phyloP scores from a whole-genome alignment of 2,329 filamentous ascomycete genomes.

The Annulohypoxylon truncatum region DNA sequence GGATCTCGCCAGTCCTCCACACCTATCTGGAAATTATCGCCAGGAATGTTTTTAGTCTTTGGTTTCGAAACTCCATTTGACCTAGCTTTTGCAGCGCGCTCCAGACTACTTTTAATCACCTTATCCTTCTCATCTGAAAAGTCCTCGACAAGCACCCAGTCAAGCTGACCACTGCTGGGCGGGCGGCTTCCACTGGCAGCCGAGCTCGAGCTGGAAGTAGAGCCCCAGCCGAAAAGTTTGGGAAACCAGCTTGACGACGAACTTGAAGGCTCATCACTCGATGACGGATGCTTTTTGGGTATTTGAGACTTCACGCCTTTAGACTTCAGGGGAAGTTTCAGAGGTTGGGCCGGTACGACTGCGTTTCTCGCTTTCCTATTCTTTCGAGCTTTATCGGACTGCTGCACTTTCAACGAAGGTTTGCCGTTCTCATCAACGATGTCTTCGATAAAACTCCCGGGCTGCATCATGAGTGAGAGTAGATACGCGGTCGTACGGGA shows the following conservation, averaged over 20 bases:
- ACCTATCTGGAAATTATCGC: constrained; percentile 81
- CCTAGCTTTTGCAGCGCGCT: constrained; percentile 52
- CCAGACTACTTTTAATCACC: constrained; percentile 56
- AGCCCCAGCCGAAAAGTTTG: constrained; percentile 55
- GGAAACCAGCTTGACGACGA: constrained; percentile 58
- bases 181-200: constrained; percentile 68
- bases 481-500: constrained; percentile 94
- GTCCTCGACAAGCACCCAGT: constrained; percentile 77
- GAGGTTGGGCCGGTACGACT: constrained; percentile 43
- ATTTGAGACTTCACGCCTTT: constrained; percentile 43
- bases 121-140: constrained; percentile 68
- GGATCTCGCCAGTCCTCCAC: constrained; percentile 89
- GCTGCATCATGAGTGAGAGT: constrained; percentile 85
- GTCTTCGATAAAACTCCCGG: constrained; percentile 71
- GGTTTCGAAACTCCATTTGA: constrained; percentile 40
- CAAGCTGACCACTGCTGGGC: constrained; percentile 77
- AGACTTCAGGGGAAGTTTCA: constrained; percentile 46
- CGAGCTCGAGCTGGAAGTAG: constrained; percentile 46
- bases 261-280: constrained; percentile 40
- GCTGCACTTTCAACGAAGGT: constrained; percentile 64
- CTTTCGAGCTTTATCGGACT: constrained; percentile 56
- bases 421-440: constrained; percentile 70
- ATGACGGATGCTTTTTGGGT: constrained; percentile 44
- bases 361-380: constrained; percentile 53
- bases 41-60: constrained; percentile 41